phyloP scores from a whole-genome alignment of 805 yeast genomes.

The Zygosaccharomyces kombuchaensis region DNA sequence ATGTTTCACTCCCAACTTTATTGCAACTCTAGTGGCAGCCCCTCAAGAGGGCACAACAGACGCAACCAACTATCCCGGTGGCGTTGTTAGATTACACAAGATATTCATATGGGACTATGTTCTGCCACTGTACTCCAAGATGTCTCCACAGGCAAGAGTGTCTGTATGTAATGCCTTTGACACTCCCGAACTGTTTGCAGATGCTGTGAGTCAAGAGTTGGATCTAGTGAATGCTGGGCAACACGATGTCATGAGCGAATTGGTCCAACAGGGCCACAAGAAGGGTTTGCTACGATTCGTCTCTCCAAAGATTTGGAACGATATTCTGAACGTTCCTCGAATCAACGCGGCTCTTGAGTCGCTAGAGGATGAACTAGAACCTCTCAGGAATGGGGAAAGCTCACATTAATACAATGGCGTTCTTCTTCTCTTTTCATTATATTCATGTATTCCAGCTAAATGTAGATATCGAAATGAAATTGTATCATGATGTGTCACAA shows the following conservation, averaged over 20 bases:
- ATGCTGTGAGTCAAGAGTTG: slow-evolving; percentile 8
- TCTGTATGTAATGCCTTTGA: slow-evolving; percentile 6
- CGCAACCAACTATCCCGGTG: slow-evolving; percentile 8
- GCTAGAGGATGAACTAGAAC: not conserved
- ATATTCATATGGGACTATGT: slow-evolving; percentile 7
- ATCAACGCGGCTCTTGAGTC: slow-evolving; percentile 3
- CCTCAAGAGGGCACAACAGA: not conserved
- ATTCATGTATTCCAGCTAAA: slow-evolving; percentile 1
- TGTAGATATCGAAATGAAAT: not conserved
- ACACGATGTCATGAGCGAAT: slow-evolving; percentile 2
- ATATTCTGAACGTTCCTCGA: not conserved
- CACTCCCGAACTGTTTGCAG: slow-evolving; percentile 7
- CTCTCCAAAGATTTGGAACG: slow-evolving; percentile 7
- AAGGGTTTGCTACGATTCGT: slow-evolving; percentile 4
- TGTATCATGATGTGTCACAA: slow-evolving; percentile 1
- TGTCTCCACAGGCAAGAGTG: slow-evolving; percentile 8
- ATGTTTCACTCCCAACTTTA: slow-evolving; percentile 5
- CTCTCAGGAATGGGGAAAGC: not conserved
- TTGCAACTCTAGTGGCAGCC: slow-evolving; percentile 8
- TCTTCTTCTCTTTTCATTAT: not conserved
- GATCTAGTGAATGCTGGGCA: not conserved
- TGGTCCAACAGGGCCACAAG: slow-evolving; percentile 4
- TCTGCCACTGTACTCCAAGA: slow-evolving; percentile 9
- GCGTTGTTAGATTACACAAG: slow-evolving; percentile 2
- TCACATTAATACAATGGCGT: not conserved